Conservation (phyloP, 2,329 filamentous ascomycete species). For the Phialophora tarda region DNA sequence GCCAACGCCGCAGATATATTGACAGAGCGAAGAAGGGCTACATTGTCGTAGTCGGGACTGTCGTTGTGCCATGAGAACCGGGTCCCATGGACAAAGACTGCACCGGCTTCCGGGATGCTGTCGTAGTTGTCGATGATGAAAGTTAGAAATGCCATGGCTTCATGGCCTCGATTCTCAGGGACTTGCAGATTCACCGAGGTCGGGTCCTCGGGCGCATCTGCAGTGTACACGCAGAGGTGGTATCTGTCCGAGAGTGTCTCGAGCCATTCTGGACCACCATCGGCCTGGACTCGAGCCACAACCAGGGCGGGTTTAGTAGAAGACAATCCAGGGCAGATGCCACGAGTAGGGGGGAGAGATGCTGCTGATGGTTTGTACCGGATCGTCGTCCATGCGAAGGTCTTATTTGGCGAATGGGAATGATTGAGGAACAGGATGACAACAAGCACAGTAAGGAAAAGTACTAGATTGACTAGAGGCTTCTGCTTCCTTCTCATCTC, state of each 20-base stretch:
- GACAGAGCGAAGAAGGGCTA: conserved; percentile 47
- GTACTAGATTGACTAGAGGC: neutral
- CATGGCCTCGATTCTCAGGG: conserved; percentile 55
- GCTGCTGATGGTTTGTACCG: neutral
- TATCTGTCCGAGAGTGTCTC: conserved; percentile 47
- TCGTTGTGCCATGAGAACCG: conserved; percentile 56
- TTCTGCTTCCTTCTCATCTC: conserved; percentile 10
- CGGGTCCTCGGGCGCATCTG: conserved; percentile 44
- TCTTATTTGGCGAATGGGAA: neutral
- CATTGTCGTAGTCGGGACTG: conserved; percentile 53
- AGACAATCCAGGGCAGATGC: conserved; percentile 52
- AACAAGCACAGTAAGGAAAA: neutral
- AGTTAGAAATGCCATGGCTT: conserved; percentile 56
- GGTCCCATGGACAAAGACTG: conserved; percentile 53
- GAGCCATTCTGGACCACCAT: conserved; percentile 54
- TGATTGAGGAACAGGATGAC: conserved; percentile 5
- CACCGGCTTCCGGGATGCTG: conserved; percentile 47
- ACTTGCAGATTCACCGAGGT: conserved; percentile 47
- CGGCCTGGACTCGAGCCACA: conserved; percentile 50
- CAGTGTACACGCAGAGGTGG: conserved; percentile 55
- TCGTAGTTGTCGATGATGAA: conserved; percentile 56
- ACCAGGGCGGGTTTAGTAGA: conserved; percentile 53
- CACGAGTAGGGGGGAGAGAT: conserved; percentile 41
- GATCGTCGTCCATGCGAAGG: conserved; percentile 7
- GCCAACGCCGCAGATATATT: conserved; percentile 49